Base-by-base conservation (phyloP, 495 filamentous ascomycete species). In the Cercophora samala region DNA sequence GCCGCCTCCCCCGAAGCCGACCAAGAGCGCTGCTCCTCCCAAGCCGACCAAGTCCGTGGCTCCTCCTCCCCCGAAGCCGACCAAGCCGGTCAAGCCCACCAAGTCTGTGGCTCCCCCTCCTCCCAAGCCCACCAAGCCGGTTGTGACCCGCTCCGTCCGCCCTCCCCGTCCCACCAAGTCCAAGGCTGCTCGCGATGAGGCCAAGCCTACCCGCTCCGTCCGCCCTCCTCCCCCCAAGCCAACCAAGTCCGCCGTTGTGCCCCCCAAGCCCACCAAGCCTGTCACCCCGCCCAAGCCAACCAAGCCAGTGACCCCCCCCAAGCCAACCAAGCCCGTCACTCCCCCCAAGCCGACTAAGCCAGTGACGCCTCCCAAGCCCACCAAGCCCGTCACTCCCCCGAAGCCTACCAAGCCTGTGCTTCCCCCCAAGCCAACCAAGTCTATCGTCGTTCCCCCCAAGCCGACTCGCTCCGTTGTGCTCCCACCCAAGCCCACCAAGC, bases 51-150 rank as follows among this genome's bases (percentile, higher is more conserved):
- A 60, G 24, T 17, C 58, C 4, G 58, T 32, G 21, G n/a, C 23
- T 26, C 56, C 56, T 23, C 24, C 58, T 24, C 58, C 58, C 18
- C 58, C 58, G 0, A 60, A 60, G 58, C 58, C 58, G 24, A 59
- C 56, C 1, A 59, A 59, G 56, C 24, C 56, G 18, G 56, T 22
- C n/a, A n/a, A n/a, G n/a, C n/a, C n/a, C 11, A 29, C 58, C 26
- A 61, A 61, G 58, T 25, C 56, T 59, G 56, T 22, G 52, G 29
- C 8, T 55, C 53, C 53, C n/a, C 23, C 29, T n/a, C 58, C 58
- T 26, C 58, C 58, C 22, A 60, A 60, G 58, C 58, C 58, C 22
- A 60, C 58, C 22, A 60, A 60, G 24, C 26, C 58, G 19, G 58
- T 22, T 17, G n/a, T 59, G 17, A 54, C 52, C 52, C 15, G 19